phyloP scores from a whole-genome alignment of 805 yeast genomes.

The Pichia californica region DNA sequence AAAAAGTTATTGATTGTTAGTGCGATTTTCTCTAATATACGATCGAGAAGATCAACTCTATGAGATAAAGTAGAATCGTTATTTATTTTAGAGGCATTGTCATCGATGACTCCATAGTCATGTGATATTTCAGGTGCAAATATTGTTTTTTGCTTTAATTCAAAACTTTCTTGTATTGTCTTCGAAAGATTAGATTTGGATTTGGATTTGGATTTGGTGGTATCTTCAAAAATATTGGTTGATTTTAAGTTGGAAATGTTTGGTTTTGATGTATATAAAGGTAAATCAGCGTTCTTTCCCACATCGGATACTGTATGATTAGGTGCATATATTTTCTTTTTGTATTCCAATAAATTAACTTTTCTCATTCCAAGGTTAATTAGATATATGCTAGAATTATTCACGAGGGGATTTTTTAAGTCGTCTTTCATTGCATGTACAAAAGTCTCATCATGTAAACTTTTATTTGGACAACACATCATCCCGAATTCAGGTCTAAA shows the following conservation, averaged over 20 bases:
- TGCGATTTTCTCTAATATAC: conserved; percentile 16
- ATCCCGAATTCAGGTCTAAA: conserved; percentile 45
- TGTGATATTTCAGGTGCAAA: conserved; percentile 5
- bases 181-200: conserved; percentile 5
- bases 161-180: conserved; percentile 2
- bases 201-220: background rate
- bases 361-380: conserved; percentile 25
- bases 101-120: background rate
- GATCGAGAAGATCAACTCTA: conserved; percentile 15
- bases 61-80: background rate
- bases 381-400: conserved; percentile 12
- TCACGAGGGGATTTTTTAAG: conserved; percentile 2
- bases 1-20: conserved; percentile 9
- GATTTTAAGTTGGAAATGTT: background rate
- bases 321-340: background rate
- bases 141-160: conserved; percentile 8
- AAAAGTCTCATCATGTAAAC: conserved; percentile 36
- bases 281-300: background rate
- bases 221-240: background rate
- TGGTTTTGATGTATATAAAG: background rate
- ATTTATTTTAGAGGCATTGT: background rate
- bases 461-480: conserved; percentile 45
- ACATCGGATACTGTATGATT: background rate
- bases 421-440: conserved; percentile 44
- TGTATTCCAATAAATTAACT: conserved; percentile 19